Evolutionary conservation across 2,329 filamentous ascomycete genomes (phyloP), one percentile per base, ranked within the genome.

Genomic region (Cryphonectria radicalis): DNA sequence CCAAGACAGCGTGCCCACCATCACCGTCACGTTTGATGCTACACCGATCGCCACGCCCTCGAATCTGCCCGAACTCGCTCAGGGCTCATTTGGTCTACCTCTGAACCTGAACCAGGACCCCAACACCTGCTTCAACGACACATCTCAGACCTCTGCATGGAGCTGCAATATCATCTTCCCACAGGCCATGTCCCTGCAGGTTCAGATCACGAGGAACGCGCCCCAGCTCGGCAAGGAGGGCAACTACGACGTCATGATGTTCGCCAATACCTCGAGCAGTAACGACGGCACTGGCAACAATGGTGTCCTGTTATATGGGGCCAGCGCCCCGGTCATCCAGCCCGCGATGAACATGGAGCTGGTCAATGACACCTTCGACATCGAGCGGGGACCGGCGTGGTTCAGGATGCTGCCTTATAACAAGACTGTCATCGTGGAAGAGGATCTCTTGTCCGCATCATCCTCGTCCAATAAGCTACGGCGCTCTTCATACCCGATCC

Each of bases 71-170:
- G 77, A 84, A 2, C 82, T 91, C 42, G 83, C 86, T 0, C 85
- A 84, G 3, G 91, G 91, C 2, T 82, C 80, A 0, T 93, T 82
- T 74, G 80, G 81, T 32, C 78, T 93, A n/a, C 86, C 88, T 4
- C 80, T 89, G 5, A 81, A 84, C 63, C 81, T 85, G 3, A 84
- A 83, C 68, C 82, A 84, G 68, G 81, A 82, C 2, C 85, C 88
- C 22, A 84, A 82, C 57, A 82, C 84, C 0, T 93, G 91, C 77
- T 83, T 93, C 72, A 83, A 83, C 43, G 84, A 91, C 70, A 82
- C 84, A 0, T 82, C 79, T 0, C 86, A 90, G 75, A 81, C 83
- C n/a, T 79, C 83, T 66, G 87, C 90, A 0, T 93, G 91, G 91
- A 87, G 84, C 71, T 93, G 91, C 77, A 83, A 87, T 17, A 82